Evolutionary conservation across 1,139 yeast species (phyloP), one percentile per base, ranked within the genome.

Genomic region (Spathaspora sp.): DNA sequence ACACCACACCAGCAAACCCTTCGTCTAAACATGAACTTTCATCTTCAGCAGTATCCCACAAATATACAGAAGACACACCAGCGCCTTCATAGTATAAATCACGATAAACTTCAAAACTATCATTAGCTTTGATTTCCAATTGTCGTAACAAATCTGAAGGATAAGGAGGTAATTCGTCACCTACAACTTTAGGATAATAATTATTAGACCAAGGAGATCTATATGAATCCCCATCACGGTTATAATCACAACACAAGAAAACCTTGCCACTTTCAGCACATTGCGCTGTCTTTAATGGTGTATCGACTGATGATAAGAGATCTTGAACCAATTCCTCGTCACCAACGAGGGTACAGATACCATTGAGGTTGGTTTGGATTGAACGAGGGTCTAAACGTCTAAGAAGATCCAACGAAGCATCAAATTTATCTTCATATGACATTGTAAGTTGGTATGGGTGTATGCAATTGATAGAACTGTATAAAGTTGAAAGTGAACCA

Each of bases 81-180:
- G 96, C 95, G 33, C 98, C 97, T 64, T 91, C 98, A 64, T 90
- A 93, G 70, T 93, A 93, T 57, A 93, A 70, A 62, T 93, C 99
- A 53, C 97, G 77, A 68, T 93, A 93, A 37, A 93, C 80, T 59
- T 91, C 98, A 64, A 93, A 89, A 8, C 97, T 86, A 52, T 89
- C 95, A 64, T 93, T 93, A 52, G 96, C 93, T 54, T 83, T 76
- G 24, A 80, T 63, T 66, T 93, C 99, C 57, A 93, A 71, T 57
- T 82, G 78, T 56, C 98, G 76, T 50, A 93, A 72, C 29, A 70
- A 69, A 2, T 69, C 70, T 10, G 89, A 78, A 7, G 98, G 97
- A 55, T 73, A 82, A 2, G 87, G 84, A 26, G 82, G 82, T 38
- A 68, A 72, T 38, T 73, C 77, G 34, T 81, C 90, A 27, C 72